Base-by-base conservation (phyloP, 192 early-diverging fungal genomes). In the Backusella liffmaniae region DNA sequence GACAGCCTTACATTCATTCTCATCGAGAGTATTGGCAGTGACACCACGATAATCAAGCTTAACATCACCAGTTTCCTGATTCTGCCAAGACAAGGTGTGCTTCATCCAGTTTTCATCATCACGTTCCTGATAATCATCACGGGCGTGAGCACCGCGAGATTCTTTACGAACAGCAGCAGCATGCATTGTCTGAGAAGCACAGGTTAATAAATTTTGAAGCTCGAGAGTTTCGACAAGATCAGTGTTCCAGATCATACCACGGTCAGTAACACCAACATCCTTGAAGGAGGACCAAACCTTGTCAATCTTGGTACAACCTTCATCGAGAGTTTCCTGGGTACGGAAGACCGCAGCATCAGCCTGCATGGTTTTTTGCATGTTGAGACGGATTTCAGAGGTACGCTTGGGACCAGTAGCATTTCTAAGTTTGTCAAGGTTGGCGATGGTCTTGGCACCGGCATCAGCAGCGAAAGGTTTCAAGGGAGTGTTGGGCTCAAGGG, bases 301-400 rank as follows among this genome's bases (percentile, higher is more conserved):
- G 78, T 91, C 91, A 84, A 99, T 97, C 84, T 90, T 91, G 73
- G 84, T 79, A n/a, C 91, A 92, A 83, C 85, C 97, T 84, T 96
- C 94, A 81, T 96, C 92, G 73, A 99, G 88, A 16, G 90, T 88
- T 7, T 86, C 80, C 83, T 99, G 91, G 30, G 95, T 98, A 83
- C 97, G 87, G 92, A 99, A 99, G 56, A 99, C 97, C 72, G 97
- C 96, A 9, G 97, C 97, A 83, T 99, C 92, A 84, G 81, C 90
- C 86, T 99, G 97, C 97, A 99, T 99, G 62, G 92, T 89, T 88
- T 96, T 96, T 85, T 99, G 97, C 97, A 99, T 99, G 82, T 91
- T 90, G 76, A 96, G 87, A 51, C 97, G 92, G 67, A 99, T 89
- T 36, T 90, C 89, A 34, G 96, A 92, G 16, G 96, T 98, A 13